Base-by-base conservation (phyloP, 2,329 filamentous ascomycete genomes). In the Diplocarpon rosae region DNA sequence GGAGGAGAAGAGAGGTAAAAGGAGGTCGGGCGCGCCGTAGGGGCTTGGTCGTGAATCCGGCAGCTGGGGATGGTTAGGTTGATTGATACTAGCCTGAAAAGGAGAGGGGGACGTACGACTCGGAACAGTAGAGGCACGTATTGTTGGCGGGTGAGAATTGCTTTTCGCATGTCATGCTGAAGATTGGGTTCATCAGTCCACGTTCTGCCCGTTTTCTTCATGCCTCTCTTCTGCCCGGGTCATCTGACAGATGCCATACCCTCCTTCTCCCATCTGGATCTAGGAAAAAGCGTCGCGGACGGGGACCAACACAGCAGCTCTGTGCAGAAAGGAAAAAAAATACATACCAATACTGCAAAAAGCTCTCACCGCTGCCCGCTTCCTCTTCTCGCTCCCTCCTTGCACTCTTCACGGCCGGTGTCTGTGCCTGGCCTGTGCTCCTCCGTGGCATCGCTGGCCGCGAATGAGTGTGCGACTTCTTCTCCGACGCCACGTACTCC, bases 141-240 rank as follows among this genome's bases (percentile, higher is more conserved):
- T 75, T 75, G 56, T 76, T 72, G 33, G 70, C 66, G 39, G 75
- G 70, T 17, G 77, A 62, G 59, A 80, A 80, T 63, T 80, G 76
- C 64, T 80, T 80, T 60, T 80, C 77, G 61, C 77, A 81, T 9
- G 70, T 73, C 76, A 80, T 80, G 63, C 77, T 81, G 30, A 5
- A 55, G 41, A 27, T 43, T 10, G 11, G 14, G 51, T 49, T 54
- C 39, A 55, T 58, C 50, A 58, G 55, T 47, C 41, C 20, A 33
- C 36, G 17, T 49, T 47, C 37, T 47, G 47, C 41, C 34, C 13
- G 15, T 20, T n/a, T 29, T 30, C 39, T 14, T 29, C 14, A 29
- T 13, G 24, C 31, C 24, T 14, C 13, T 37, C 34, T 16, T 38
- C n/a, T 20, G n/a, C 15, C 12, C 17, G 5, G 40, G 28, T 42